These are phyloP conservation scores for Thraustochytrium sp. DNA, from an alignment of 352 stramenopile genomes.

Conservation along the genomic window DNA sequence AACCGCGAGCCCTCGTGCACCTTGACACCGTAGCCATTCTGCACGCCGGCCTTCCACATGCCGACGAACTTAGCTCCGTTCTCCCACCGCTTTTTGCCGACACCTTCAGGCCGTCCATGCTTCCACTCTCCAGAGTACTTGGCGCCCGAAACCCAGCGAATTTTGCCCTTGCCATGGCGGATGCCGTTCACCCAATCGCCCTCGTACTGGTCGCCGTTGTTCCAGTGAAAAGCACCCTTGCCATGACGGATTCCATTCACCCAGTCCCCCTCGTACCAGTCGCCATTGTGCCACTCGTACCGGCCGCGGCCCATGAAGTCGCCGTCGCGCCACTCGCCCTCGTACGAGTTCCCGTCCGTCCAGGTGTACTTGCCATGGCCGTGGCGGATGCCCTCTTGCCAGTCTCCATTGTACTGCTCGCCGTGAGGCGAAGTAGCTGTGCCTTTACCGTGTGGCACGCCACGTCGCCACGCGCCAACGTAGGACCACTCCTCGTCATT, in stretches of 20 bases:
- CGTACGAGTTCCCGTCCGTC: constrained; percentile 75
- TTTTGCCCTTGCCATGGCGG: constrained; percentile 67
- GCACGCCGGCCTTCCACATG: constrained; percentile 54
- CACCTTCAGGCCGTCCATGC: constrained; percentile 12
- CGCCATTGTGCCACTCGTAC: constrained; percentile 60
- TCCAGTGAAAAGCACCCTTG: constrained; percentile 59
- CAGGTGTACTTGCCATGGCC: constrained; percentile 76
- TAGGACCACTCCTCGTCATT: constrained; percentile 37
- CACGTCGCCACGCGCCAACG: background rate
- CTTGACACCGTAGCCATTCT: constrained; percentile 52
- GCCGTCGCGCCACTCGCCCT: constrained; percentile 56
- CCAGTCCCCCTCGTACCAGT: constrained; percentile 61
- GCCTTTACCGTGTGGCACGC: constrained; percentile 60
- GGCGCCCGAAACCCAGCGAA: constrained; percentile 54
- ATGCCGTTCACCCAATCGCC: constrained; percentile 70
- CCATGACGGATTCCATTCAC: constrained; percentile 59
- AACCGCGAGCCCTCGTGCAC: constrained; percentile 53
- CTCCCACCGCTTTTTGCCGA: constrained; percentile 41
- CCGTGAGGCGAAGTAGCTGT: constrained; percentile 69
- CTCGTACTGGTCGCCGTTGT: constrained; percentile 61
- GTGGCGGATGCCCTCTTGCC: constrained; percentile 72
- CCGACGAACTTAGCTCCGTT: constrained; percentile 49
- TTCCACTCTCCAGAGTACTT: constrained; percentile 46
- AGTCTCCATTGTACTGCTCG: constrained; percentile 68
- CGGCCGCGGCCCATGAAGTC: constrained; percentile 64